phyloP scores from a whole-genome alignment of 164 flowering plant species.

The Liquidambar formosana region DNA sequence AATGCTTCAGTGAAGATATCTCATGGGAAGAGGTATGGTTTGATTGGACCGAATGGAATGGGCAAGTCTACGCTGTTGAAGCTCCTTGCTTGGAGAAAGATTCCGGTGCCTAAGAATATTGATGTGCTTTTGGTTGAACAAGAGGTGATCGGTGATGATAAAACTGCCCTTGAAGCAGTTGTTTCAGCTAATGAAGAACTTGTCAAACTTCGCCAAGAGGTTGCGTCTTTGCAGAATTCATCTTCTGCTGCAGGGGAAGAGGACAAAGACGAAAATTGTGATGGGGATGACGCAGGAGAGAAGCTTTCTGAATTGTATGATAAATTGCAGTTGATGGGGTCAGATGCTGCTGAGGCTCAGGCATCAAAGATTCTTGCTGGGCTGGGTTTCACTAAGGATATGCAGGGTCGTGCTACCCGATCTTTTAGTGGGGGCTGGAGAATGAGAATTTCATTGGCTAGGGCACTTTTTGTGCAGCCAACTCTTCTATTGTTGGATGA shows the following conservation, averaged over 20 bases:
- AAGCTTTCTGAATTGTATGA: constrained; percentile 79
- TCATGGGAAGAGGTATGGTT: constrained; percentile 78
- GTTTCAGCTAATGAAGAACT: constrained; percentile 83
- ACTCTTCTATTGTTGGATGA: constrained; percentile 78
- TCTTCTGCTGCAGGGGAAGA: constrained; percentile 26
- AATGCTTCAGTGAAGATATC: constrained; percentile 66
- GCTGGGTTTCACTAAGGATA: constrained; percentile 74
- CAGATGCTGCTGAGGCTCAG: constrained; percentile 86
- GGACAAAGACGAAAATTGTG: constrained; percentile 25
- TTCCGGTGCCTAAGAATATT: constrained; percentile 84
- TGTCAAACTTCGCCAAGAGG: constrained; percentile 63
- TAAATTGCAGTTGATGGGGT: constrained; percentile 58
- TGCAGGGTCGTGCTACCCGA: constrained; percentile 67
- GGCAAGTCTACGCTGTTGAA: constrained; percentile 79
- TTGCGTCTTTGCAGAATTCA: constrained; percentile 44
- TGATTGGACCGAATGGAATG: constrained; percentile 82
- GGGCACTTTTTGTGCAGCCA: constrained; percentile 87
- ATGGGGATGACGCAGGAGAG: constrained; percentile 56
- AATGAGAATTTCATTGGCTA: constrained; percentile 83
- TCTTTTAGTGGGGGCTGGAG: constrained; percentile 96
- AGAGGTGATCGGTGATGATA: constrained; percentile 81
- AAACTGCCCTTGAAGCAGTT: constrained; percentile 71
- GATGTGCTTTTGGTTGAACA: constrained; percentile 89
- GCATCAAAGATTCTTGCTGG: constrained; percentile 88
- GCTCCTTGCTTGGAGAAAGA: constrained; percentile 86